These are phyloP conservation scores for Echria macrotheca DNA, from an alignment of 495 filamentous ascomycete species.

Conservation along the genomic window DNA sequence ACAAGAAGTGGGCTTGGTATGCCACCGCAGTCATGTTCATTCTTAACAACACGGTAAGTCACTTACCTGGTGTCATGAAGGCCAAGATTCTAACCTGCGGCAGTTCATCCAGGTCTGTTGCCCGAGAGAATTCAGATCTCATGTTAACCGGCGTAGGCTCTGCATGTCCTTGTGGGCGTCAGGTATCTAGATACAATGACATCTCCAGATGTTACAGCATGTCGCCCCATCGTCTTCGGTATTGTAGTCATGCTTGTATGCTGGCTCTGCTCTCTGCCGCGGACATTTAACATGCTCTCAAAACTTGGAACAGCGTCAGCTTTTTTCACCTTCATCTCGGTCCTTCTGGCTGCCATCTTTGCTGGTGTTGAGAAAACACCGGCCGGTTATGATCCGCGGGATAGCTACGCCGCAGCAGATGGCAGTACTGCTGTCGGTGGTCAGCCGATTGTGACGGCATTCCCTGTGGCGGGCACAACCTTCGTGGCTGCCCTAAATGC, in stretches of 20 bases:
- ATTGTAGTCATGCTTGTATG: conserved; percentile 65
- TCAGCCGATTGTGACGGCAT: conserved; percentile 54
- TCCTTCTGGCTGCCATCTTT: conserved; percentile 73
- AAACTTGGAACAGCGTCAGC: conserved; percentile 70
- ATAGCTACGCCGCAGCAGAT: conserved; percentile 31
- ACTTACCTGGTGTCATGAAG: too few species aligned
- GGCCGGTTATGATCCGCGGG: conserved; percentile 48
- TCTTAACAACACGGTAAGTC: conserved; percentile 83
- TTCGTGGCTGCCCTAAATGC: conserved; percentile 76
- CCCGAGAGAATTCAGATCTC: background rate
- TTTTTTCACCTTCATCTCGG: conserved; percentile 80
- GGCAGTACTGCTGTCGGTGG: conserved; percentile 40
- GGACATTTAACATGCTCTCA: conserved; percentile 74
- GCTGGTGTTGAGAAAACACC: conserved; percentile 67
- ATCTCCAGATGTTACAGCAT: conserved; percentile 40
- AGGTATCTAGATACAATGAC: conserved; percentile 85
- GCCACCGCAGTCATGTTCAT: conserved; percentile 83
- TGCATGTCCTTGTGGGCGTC: conserved; percentile 73
- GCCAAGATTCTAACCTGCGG: conserved; percentile 10
- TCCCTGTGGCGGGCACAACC: conserved; percentile 65
- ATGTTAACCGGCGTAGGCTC: conserved; percentile 37
- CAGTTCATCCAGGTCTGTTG: conserved; percentile 14
- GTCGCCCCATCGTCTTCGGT: conserved; percentile 64
- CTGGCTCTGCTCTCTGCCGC: conserved; percentile 69
- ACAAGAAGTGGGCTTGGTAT: conserved; percentile 74